These are phyloP conservation scores for Coemansia asiatica DNA, from an alignment of 192 early-diverging fungal genomes.

Conservation along the genomic window DNA sequence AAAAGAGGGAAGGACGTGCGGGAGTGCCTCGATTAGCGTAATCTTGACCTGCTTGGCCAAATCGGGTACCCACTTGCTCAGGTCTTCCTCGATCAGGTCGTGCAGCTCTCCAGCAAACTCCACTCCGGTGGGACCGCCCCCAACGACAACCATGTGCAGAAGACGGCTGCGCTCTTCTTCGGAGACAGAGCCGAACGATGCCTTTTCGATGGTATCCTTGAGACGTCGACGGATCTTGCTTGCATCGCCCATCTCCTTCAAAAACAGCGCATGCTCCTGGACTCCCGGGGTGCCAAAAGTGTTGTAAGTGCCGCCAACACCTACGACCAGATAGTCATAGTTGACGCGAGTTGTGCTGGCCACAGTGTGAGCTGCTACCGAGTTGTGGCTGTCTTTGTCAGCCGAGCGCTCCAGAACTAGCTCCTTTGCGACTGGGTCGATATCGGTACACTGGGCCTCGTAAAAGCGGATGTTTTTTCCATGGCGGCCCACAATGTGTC, in stretches of 20 bases:
- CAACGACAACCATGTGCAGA: slow-evolving; percentile 83
- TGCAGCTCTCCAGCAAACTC: slow-evolving; percentile 74
- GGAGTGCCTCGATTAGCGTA: slow-evolving; percentile 77
- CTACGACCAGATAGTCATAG: slow-evolving; percentile 83
- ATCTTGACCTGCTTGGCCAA: slow-evolving; percentile 65
- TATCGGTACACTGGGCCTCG: slow-evolving; percentile 82
- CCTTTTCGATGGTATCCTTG: slow-evolving; percentile 78
- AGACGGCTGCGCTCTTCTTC: slow-evolving; percentile 63
- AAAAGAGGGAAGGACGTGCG: slow-evolving; percentile 74
- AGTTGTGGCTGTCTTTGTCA: slow-evolving; percentile 56
- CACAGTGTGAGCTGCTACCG: slow-evolving; percentile 57
- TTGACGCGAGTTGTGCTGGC: slow-evolving; percentile 34
- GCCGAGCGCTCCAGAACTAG: slow-evolving; percentile 72
- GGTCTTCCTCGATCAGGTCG: slow-evolving; percentile 82
- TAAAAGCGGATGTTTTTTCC: slow-evolving; percentile 73
- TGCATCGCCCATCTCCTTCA: slow-evolving; percentile 85
- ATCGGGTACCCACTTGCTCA: slow-evolving; percentile 69
- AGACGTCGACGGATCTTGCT: slow-evolving; percentile 74
- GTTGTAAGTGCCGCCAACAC: slow-evolving; percentile 77
- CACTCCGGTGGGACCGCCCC: slow-evolving; percentile 83
- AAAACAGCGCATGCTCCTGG: slow-evolving; percentile 75
- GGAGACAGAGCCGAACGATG: slow-evolving; percentile 63
- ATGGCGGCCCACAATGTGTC: slow-evolving; percentile 78
- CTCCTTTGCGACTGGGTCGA: slow-evolving; percentile 79
- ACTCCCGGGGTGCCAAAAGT: slow-evolving; percentile 86